Evolutionary conservation across 75 land plant species (phyloP).

Genomic region (Sequoiadendron giganteum): DNA sequence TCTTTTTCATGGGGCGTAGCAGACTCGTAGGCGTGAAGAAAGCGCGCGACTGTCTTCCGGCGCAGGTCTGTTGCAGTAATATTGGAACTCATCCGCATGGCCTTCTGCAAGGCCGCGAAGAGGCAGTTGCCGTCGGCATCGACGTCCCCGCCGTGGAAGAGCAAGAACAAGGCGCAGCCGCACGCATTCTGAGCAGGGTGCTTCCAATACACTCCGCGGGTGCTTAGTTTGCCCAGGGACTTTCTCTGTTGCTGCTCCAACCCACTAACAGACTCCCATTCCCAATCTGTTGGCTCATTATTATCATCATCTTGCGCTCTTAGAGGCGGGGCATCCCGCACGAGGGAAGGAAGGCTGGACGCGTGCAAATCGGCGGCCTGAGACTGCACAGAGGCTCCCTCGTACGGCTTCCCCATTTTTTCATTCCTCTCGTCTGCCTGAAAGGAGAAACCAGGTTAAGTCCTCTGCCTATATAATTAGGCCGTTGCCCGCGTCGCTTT

Average conservation of each 20-base stretch:
- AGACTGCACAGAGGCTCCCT: no score
- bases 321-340: no score
- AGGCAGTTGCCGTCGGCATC: constrained; percentile 52
- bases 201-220: constrained; percentile 39
- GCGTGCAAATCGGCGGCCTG: no score
- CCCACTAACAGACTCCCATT: constrained; percentile 39
- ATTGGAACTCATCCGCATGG: constrained; percentile 18
- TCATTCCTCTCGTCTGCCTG: no score
- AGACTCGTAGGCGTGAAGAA: constrained; percentile 19
- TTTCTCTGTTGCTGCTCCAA: constrained; percentile 29
- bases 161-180: constrained; percentile 10
- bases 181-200: constrained; percentile 18
- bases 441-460: no score
- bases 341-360: no score
- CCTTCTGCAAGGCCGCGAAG: constrained; percentile 33
- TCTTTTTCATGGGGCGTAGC: neutral
- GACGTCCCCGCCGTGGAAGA: constrained; percentile 49
- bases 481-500: no score
- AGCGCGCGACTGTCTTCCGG: constrained; percentile 25
- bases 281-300: neutral
- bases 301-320: neutral
- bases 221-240: constrained; percentile 24
- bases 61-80: constrained; percentile 12
- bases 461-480: no score
- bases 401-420: no score